A percentile compares a stretch with the other conserved stretches of the same genome.
Evolutionary conservation across 2,329 filamentous ascomycete genomes (phyloP).

Genomic region (Colletotrichum scovillei): DNA sequence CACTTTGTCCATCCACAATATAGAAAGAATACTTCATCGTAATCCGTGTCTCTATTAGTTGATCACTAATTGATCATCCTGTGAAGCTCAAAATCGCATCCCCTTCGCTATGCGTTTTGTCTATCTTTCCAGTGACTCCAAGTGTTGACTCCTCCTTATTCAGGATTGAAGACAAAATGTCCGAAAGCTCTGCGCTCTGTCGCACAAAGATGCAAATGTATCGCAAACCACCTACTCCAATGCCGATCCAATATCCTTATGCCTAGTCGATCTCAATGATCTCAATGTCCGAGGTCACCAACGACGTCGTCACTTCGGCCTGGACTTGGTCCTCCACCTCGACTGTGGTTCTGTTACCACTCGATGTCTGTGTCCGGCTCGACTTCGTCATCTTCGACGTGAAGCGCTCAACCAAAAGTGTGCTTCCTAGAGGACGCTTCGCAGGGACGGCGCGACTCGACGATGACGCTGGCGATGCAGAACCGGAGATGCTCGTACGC

Average conservation of each 20-base stretch:
- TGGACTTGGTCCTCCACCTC: neutral
- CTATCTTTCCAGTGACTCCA: neutral
- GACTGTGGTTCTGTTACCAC: neutral
- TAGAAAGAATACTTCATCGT: neutral
- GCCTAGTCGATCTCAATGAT: neutral
- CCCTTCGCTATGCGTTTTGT: neutral
- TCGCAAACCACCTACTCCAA: neutral
- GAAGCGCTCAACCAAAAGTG: constrained; percentile 3
- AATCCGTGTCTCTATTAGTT: too few species aligned
- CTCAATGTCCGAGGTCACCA: neutral
- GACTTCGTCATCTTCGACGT: constrained; percentile 12
- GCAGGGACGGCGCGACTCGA: neutral
- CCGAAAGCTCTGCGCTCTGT: neutral
- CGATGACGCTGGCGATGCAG: neutral
- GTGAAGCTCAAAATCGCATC: neutral
- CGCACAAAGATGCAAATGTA: neutral
- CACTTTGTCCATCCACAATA: neutral
- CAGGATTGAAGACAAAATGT: neutral
- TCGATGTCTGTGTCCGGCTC: neutral
- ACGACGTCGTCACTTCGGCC: neutral
- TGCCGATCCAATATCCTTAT: too few species aligned
- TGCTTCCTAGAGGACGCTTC: constrained; percentile 17
- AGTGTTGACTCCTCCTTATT: too few species aligned
- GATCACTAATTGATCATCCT: neutral
- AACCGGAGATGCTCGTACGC: neutral